Conservation (phyloP, 305 asterid genomes). For the Coffea humblotiana region DNA sequence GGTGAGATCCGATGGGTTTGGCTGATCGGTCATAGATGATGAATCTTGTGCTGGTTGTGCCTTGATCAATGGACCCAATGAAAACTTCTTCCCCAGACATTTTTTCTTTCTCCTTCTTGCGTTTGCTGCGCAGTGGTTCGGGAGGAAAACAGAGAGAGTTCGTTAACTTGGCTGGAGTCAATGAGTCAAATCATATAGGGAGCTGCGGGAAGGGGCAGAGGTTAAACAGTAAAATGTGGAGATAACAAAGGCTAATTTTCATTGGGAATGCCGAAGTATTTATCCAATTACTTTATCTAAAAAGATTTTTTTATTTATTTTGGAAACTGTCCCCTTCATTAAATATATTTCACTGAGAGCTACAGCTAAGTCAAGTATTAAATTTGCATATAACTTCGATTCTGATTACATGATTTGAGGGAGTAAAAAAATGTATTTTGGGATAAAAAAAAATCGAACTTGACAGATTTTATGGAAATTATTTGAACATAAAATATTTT, state of each 20-base stretch:
- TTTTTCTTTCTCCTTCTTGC: not conserved
- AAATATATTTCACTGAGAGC: not conserved
- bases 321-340: not conserved
- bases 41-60: constrained; percentile 87
- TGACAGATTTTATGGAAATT: no score
- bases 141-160: not conserved
- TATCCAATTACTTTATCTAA: constrained; percentile 12
- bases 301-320: not conserved
- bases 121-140: not conserved
- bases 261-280: constrained; percentile 26
- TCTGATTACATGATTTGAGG: not conserved
- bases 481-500: no score
- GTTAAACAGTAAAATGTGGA: not conserved
- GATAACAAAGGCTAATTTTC: constrained; percentile 24
- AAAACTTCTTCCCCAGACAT: constrained; percentile 58
- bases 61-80: constrained; percentile 84
- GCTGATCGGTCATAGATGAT: constrained; percentile 69
- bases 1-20: constrained; percentile 69
- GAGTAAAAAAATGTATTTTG: no score
- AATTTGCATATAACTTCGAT: not conserved
- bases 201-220: not conserved
- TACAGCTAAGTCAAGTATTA: no score
- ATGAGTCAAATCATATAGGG: not conserved
- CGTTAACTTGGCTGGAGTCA: not conserved
- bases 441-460: no score